These are phyloP conservation scores for Stentor coeruleus DNA, from an alignment of 73 alveolate species.

Conservation along the genomic window DNA sequence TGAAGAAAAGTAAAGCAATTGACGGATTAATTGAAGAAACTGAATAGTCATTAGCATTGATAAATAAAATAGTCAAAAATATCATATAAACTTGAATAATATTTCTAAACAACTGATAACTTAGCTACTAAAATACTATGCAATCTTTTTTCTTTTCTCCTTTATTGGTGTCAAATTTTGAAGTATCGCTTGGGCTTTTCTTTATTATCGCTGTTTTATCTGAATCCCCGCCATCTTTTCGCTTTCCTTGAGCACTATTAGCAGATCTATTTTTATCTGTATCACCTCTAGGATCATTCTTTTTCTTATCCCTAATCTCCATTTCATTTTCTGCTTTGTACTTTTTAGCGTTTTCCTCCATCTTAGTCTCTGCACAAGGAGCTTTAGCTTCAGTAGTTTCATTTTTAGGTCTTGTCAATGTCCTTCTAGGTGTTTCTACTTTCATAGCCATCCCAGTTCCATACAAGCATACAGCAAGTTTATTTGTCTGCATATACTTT, in stretches of 20 bases:
- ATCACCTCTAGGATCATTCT: not conserved
- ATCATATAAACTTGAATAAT: too few species aligned
- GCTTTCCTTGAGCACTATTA: not conserved
- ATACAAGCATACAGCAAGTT: not conserved
- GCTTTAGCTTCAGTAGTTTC: not conserved
- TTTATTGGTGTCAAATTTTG: not conserved
- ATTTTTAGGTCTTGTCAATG: not conserved
- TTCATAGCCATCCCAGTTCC: constrained; percentile 18
- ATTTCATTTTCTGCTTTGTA: not conserved
- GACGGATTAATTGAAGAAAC: too few species aligned
- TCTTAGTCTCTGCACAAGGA: not conserved
- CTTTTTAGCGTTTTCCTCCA: not conserved
- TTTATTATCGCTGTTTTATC: too few species aligned
- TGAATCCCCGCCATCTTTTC: not conserved
- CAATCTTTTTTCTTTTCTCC: not conserved
- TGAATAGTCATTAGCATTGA: too few species aligned
- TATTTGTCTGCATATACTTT: not conserved
- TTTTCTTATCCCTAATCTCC: not conserved
- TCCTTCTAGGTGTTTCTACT: not conserved
- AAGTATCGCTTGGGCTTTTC: too few species aligned
- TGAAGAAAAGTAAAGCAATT: too few species aligned
- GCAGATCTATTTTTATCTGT: not conserved
- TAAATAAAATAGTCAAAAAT: too few species aligned
- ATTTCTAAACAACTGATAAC: too few species aligned
- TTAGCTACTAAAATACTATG: not conserved